Conservation (phyloP, 352 stramenopile species). For the Globisporangium cystogenes region DNA sequence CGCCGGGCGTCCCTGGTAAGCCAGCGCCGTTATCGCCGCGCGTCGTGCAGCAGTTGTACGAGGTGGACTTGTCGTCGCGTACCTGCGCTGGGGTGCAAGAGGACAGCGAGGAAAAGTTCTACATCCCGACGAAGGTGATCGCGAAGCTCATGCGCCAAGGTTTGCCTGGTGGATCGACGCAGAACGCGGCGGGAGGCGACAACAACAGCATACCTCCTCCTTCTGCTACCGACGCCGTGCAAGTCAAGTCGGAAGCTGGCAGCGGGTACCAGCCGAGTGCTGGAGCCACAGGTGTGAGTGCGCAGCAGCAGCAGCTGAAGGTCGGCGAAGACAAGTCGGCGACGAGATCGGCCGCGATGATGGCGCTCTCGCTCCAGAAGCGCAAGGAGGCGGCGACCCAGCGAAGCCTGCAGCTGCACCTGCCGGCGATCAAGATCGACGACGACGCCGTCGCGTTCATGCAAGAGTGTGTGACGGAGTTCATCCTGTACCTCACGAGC, state of each 20-base stretch:
- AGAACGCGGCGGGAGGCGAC: not conserved
- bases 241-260: no score
- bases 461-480: constrained; percentile 84
- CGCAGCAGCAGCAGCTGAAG: no score
- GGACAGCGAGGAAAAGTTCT: constrained; percentile 70
- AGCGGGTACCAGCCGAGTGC: no score
- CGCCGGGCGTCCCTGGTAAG: not conserved
- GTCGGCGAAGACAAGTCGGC: not conserved
- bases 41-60: constrained; percentile 60
- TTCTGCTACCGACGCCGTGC: not conserved
- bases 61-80: constrained; percentile 52
- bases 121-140: constrained; percentile 64
- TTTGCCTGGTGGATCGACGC: constrained; percentile 17
- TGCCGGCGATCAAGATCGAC: constrained; percentile 55
- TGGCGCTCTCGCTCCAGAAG: constrained; percentile 3
- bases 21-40: constrained; percentile 39
- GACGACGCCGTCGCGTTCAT: constrained; percentile 75
- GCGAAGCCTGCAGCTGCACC: constrained; percentile 3
- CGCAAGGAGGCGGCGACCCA: not conserved
- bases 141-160: constrained; percentile 67
- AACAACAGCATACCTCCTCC: no score
- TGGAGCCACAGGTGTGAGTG: no score
- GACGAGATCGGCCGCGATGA: not conserved
- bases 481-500: constrained; percentile 77
- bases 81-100: constrained; percentile 26